Evolutionary conservation across 2,329 filamentous ascomycete genomes (phyloP), one percentile per base, ranked within the genome.

Genomic region (Aspergillus felis): DNA sequence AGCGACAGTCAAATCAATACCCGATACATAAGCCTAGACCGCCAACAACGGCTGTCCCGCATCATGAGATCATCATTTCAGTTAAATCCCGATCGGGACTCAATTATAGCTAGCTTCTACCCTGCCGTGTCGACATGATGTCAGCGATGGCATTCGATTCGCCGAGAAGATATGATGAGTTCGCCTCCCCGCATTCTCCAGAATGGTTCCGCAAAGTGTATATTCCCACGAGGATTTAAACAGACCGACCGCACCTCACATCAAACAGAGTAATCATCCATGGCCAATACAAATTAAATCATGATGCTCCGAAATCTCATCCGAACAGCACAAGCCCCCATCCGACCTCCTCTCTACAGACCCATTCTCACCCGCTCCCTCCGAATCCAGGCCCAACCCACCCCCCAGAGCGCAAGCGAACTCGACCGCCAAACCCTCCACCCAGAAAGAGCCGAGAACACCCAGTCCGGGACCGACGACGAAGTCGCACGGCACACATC

Each of bases 381-480:
- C 42, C 42, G 5, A 32, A 32, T 4, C n/a, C 41, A 9, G 3
- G 1, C 3, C 8, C 42, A 4, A 1, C 10, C 7, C 20, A 9
- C 9, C 4, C 20, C 41, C 1, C 8, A 29, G 25, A 1, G 8
- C 17, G 17, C 20, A 41, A 14, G 29, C 20, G 56, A 57, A 17
- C 54, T 57, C 12, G 65, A 67, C 41, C 54, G 66, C 25, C 57
- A 61, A 25, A 57, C 58, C 17, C 61, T 68, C 17, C 60, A 61
- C 29, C 64, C 65, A 0, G 60, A 62, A 28, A 55, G 61, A 22
- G 44, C 53, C 4, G 68, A 69, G 22, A 68, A 59, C 7, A 64
- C 64, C 27, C 60, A 66, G 48, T 63, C 60, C 9, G 68, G 68
- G n/a, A 63, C 66, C 10, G 68, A 70, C 35, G 66, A 68, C 25